Evolutionary conservation across 2,329 filamentous ascomycete genomes (phyloP), one percentile per base, ranked within the genome.

Genomic region (Metarhizium sp.): DNA sequence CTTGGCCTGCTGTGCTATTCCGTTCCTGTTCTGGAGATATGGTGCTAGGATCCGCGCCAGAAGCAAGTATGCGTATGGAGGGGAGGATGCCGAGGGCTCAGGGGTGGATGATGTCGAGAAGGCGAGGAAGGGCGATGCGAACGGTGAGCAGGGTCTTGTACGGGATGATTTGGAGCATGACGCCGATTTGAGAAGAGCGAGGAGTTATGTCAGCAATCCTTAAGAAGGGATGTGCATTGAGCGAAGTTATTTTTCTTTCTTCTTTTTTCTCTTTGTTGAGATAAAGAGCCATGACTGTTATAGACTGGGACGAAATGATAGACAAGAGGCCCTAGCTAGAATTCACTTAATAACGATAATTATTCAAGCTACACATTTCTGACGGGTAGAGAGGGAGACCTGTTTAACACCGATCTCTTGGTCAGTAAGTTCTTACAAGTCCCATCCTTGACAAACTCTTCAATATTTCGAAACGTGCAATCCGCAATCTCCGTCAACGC

Each of bases 11-110:
- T 95, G 90, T 67, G 81, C 77, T 0, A 95, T 95, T 61, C 90
- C 90, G 0, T 95, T 86, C 67, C 69, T 89, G 30, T 95, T 96
- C 72, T 95, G 25, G 25, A 87, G 76, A 82, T 90, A 82, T 62
- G 90, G 90, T 3, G 88, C 84, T 16, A 68, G 69, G 5, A 95
- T 95, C 61, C 78, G 90, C 5, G 75, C 73, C 55, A 75, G 78
- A 57, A 88, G 84, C 64, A 86, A 82, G 69, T 95, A 83, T 66
- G 90, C 90, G 0, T 95, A 89, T 59, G 73, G 70, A n/a, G 79
- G 78, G 1, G 80, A 81, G 4, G 79, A 83, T 52, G 74, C 75
- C 52, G 62, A 69, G 36, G 58, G 59, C 29, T 51, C 54, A 13
- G 45, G 48, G 61, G 67, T 55, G 42, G 64, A 62, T 7, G 73